phyloP scores from a whole-genome alignment of 2,329 filamentous ascomycete species.

The Botrytis paeoniae region DNA sequence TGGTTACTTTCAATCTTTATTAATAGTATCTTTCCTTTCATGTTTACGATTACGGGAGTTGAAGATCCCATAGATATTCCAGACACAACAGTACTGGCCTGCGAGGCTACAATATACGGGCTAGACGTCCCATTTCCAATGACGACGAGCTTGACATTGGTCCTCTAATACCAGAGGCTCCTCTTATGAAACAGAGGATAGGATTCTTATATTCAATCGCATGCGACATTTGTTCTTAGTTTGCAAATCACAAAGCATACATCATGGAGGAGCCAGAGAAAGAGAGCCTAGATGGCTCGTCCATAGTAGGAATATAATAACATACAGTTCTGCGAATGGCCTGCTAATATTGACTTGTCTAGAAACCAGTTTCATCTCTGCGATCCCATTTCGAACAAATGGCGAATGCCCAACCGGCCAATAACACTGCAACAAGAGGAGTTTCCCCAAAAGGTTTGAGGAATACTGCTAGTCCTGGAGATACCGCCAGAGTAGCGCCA shows the following conservation, averaged over 20 bases:
- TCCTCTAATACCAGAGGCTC: conserved; percentile 20
- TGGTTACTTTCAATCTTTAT: conserved; percentile 2
- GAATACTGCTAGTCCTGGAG: conserved; percentile 23
- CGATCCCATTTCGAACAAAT: conserved; percentile 80
- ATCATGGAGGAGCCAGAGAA: conserved; percentile 46
- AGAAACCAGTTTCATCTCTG: conserved; percentile 81
- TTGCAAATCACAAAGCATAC: conserved; percentile 13
- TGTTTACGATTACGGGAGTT: conserved; percentile 1
- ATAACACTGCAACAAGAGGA: conserved; percentile 31
- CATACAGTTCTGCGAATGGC: background rate
- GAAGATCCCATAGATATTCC: conserved; percentile 3
- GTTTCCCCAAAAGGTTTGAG: conserved; percentile 33
- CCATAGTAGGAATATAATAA: conserved; percentile 56
- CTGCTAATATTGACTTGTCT: conserved; percentile 21
- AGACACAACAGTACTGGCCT: conserved; percentile 2
- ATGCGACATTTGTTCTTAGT: conserved; percentile 10
- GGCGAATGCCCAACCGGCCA: conserved; percentile 47
- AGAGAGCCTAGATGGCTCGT: conserved; percentile 71
- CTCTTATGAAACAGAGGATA: conserved; percentile 12
- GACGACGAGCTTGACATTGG: conserved; percentile 15
- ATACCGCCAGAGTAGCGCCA: conserved; percentile 22
- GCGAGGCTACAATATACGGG: conserved; percentile 15
- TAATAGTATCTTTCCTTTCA: conserved; percentile 4
- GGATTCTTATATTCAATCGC: background rate
- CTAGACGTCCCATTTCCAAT: conserved; percentile 19